Base-by-base conservation (phyloP, 805 yeast species). In the Ogataea pini region DNA sequence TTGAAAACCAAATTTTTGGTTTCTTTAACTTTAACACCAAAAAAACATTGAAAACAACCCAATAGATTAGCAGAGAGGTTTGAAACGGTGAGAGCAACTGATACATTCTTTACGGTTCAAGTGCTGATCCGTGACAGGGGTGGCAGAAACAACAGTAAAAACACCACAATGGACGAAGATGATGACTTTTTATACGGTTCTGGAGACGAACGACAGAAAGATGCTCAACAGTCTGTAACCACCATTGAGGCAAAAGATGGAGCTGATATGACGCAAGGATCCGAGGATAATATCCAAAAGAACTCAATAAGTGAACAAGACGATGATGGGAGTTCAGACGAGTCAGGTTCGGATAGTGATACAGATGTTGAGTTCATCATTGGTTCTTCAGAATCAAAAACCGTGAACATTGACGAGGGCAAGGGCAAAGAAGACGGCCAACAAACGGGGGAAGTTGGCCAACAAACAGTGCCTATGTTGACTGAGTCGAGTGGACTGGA, bases 301-400 rank as follows among this genome's bases (percentile, higher is more conserved):
- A 44, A 42, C 7, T 39, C 42, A 3, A n/a, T 14, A 22, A 39
- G 37, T 19, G 50, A 55, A 10, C 58, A 48, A 32, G 65, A 36
- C 25, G 66, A 55, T 16, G 63, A 43, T 40, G 54, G 33, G 13
- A 40, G 49, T n/a, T 44, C 51, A 32, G 75, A 64, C 2, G 78
- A 71, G 3, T 79, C 69, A 2, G 78, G 69, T 2, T 73, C 69
- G 3, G 77, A 71, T 13, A 78, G 69, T 10, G 81, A 75, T 37
- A 70, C 73, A n/a, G 85, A 79, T 51, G 85, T 91, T 29, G 97
- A 91, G 66, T 86, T 92, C 61, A 86, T 91, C 41, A 86, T 91
- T 42, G 85, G 84, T 7, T 60, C 64, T 13, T 28, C 49, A 19
- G 78, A 76, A 28, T 42, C 61, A 2, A 51, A 55, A 22, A 42